Percentiles rank a stretch among this genome's conserved stretches.
phyloP scores from a whole-genome alignment of 2,329 filamentous ascomycete genomes.

The Mycosphaerella sp. region DNA sequence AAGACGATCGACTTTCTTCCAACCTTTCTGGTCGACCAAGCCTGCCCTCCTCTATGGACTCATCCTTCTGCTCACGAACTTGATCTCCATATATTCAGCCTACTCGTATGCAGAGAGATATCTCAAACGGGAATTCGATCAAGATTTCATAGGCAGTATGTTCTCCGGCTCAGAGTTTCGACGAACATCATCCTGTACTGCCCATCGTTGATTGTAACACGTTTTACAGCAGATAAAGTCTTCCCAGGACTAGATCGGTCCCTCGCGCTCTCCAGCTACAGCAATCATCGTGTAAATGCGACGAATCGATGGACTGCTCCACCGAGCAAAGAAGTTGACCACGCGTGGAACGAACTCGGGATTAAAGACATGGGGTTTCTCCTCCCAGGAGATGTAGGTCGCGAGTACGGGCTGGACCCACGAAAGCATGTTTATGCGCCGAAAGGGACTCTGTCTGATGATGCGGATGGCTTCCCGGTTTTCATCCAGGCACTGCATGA shows the following conservation, averaged over 20 bases:
- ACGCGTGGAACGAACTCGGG: slow-evolving; percentile 12
- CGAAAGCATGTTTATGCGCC: slow-evolving; percentile 7
- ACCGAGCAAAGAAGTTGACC: slow-evolving; percentile 9
- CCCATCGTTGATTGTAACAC: neutral
- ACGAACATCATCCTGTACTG: neutral
- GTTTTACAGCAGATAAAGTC: neutral
- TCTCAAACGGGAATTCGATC: neutral
- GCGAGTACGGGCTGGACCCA: slow-evolving; percentile 6
- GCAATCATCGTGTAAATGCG: slow-evolving; percentile 4
- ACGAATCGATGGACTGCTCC: slow-evolving; percentile 9
- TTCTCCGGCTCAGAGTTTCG: neutral
- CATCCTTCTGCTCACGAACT: too few relatives aligned
- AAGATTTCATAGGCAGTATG: neutral
- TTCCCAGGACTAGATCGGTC: neutral
- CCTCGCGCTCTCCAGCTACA: slow-evolving; percentile 1
- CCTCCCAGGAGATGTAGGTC: slow-evolving; percentile 4
- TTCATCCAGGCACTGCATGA: slow-evolving; percentile 8
- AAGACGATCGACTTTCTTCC: too few relatives aligned
- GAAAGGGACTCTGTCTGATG: neutral
- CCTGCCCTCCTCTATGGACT: too few relatives aligned
- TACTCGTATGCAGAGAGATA: too few relatives aligned
- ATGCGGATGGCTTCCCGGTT: neutral
- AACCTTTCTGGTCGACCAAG: too few relatives aligned
- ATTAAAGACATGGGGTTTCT: slow-evolving; percentile 6
- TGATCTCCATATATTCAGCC: too few relatives aligned